Percentiles rank a stretch among this genome's conserved stretches.
These are phyloP conservation scores for Ustilago loliicola DNA, from an alignment of 1,284 basidiomycete genomes.

Conservation along the genomic window DNA sequence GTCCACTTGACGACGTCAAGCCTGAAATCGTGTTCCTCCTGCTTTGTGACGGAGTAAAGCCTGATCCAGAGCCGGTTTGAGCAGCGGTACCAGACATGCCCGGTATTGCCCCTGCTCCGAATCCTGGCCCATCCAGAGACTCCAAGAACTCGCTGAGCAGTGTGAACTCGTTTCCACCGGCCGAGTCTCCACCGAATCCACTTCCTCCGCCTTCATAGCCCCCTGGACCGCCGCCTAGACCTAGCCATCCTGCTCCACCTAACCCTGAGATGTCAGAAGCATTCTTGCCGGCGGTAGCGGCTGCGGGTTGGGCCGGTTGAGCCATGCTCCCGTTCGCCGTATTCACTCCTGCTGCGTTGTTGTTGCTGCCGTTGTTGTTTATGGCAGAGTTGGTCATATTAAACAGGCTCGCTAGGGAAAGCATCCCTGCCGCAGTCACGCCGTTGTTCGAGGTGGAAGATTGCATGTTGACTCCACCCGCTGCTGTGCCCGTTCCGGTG, in stretches of 20 bases:
- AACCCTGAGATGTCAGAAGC: conserved; percentile 46
- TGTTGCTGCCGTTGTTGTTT: conserved; percentile 9
- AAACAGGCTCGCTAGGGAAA: conserved; percentile 39
- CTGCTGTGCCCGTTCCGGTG: not conserved
- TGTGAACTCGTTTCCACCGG: conserved; percentile 65
- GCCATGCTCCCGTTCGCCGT: not conserved
- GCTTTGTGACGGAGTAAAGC: conserved; percentile 37
- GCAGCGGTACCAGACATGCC: conserved; percentile 26
- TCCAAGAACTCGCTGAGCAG: conserved; percentile 66
- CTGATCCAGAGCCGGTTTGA: conserved; percentile 16
- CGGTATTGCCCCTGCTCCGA: conserved; percentile 35
- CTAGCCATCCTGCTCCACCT: conserved; percentile 65
- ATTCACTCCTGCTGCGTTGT: not conserved
- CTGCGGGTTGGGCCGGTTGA: not conserved
- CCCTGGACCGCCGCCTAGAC: conserved; percentile 59
- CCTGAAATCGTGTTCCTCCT: conserved; percentile 40
- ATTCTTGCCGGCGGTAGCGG: not conserved
- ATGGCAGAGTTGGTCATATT: conserved; percentile 4
- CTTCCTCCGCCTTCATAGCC: conserved; percentile 48
- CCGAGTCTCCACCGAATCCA: conserved; percentile 60
- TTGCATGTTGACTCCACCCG: conserved; percentile 20
- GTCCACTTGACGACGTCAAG: not conserved
- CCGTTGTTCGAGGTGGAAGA: conserved; percentile 13
- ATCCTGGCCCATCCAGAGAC: conserved; percentile 60
- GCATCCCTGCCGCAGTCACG: conserved; percentile 28